Conservation (phyloP, 1,139 yeast genomes). For the Saccharomyces hybrid region DNA sequence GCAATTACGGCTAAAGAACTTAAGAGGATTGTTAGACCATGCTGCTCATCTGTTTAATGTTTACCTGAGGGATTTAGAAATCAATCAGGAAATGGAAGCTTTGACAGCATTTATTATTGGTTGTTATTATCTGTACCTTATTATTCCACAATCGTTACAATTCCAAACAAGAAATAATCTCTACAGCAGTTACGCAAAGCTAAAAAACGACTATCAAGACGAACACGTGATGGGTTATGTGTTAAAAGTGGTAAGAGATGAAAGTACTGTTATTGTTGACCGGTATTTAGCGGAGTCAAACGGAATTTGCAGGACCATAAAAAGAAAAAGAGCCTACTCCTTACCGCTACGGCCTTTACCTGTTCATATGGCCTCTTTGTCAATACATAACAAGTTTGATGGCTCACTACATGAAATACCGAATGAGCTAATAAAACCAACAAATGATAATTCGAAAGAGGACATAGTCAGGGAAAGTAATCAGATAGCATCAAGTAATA, state of each 20-base stretch:
- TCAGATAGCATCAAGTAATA: background rate
- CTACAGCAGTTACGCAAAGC: constrained; percentile 24
- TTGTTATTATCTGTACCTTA: constrained; percentile 24
- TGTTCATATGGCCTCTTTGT: background rate
- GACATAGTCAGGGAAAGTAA: background rate
- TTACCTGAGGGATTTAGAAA: background rate
- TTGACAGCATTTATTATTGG: constrained; percentile 25
- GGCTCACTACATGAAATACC: background rate
- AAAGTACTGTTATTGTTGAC: background rate
- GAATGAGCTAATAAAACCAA: background rate
- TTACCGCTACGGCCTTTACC: background rate
- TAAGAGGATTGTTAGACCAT: constrained; percentile 31
- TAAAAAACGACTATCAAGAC: constrained; percentile 25
- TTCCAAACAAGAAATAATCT: constrained; percentile 30
- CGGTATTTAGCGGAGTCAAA: background rate
- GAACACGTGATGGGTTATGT: constrained; percentile 29
- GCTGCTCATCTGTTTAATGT: constrained; percentile 28
- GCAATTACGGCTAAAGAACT: constrained; percentile 27
- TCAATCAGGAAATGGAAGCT: constrained; percentile 5
- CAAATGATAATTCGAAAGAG: background rate
- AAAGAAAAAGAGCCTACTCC: background rate
- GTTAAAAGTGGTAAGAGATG: constrained; percentile 3
- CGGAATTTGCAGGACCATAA: background rate
- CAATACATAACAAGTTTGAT: background rate
- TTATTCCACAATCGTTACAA: constrained; percentile 29